These are phyloP conservation scores for Hypocreales sp. DNA, from an alignment of 2,329 filamentous ascomycete genomes.

Conservation along the genomic window DNA sequence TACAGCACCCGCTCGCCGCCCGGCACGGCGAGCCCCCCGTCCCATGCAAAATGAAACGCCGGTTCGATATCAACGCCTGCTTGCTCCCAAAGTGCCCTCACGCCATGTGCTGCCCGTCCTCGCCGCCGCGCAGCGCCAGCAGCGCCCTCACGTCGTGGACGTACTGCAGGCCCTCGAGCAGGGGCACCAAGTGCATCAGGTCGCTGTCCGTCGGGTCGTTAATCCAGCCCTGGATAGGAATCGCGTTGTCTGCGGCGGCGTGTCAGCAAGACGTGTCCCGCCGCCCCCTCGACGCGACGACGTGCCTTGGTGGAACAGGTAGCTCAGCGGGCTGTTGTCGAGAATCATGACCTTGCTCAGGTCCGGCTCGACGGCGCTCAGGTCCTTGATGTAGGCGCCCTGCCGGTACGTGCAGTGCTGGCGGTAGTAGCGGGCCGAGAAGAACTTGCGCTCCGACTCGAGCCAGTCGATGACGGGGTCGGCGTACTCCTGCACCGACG, in stretches of 20 bases:
- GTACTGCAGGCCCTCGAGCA: constrained; percentile 90
- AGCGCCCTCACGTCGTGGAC: constrained; percentile 89
- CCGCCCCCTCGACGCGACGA: constrained; percentile 1
- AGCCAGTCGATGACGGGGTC: constrained; percentile 99
- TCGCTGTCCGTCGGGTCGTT: constrained; percentile 96
- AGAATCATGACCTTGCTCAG: constrained; percentile 97
- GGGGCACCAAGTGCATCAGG: constrained; percentile 77
- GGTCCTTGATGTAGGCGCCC: constrained; percentile 94
- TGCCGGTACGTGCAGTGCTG: constrained; percentile 95
- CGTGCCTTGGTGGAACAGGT: constrained; percentile 94
- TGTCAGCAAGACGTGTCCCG: constrained; percentile 2
- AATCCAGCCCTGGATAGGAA: constrained; percentile 98
- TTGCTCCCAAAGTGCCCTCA: constrained; percentile 4
- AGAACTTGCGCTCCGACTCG: constrained; percentile 92
- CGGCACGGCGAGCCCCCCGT: too few relatives aligned
- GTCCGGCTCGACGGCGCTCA: constrained; percentile 91
- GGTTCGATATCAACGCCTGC: constrained; percentile 1
- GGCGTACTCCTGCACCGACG: constrained; percentile 94
- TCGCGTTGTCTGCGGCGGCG: constrained; percentile 66
- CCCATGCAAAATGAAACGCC: too few relatives aligned
- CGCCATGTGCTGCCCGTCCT: constrained; percentile 49
- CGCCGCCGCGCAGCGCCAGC: constrained; percentile 74
- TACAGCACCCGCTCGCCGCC: too few relatives aligned
- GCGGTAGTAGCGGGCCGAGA: constrained; percentile 82
- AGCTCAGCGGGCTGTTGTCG: constrained; percentile 95